These are phyloP conservation scores for Aspergillus vadensis DNA, from an alignment of 2,329 filamentous ascomycete genomes.

Conservation along the genomic window DNA sequence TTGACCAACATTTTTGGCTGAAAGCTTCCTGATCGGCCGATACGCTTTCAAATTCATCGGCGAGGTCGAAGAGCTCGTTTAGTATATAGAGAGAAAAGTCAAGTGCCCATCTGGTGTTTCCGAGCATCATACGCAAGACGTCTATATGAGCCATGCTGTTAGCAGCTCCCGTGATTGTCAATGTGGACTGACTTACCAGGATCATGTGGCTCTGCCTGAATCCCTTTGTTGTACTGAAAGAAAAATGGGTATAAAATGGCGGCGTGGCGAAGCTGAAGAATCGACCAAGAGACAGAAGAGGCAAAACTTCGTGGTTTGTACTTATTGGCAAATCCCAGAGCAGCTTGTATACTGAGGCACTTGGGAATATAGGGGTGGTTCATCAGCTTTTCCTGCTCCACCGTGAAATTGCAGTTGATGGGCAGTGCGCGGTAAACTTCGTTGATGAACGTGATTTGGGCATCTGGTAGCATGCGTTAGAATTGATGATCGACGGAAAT, in stretches of 20 bases:
- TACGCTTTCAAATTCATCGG: slow-evolving; percentile 41
- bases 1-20: slow-evolving; percentile 37
- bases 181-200: slow-evolving; percentile 48
- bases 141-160: slow-evolving; percentile 50
- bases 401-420: slow-evolving; percentile 77
- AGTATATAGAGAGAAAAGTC: slow-evolving; percentile 63
- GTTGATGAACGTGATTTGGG: slow-evolving; percentile 63
- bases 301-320: slow-evolving; percentile 63
- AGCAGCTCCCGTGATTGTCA: not conserved
- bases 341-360: slow-evolving; percentile 75
- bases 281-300: slow-evolving; percentile 73
- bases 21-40: slow-evolving; percentile 39
- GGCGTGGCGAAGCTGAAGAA: slow-evolving; percentile 72
- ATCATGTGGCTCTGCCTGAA: slow-evolving; percentile 53
- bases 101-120: slow-evolving; percentile 76
- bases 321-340: slow-evolving; percentile 72
- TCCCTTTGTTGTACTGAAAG: slow-evolving; percentile 65
- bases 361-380: slow-evolving; percentile 72
- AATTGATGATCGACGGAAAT: slow-evolving; percentile 35
- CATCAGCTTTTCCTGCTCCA: slow-evolving; percentile 74
- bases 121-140: slow-evolving; percentile 70
- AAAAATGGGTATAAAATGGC: slow-evolving; percentile 64
- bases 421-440: slow-evolving; percentile 71
- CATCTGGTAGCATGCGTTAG: slow-evolving; percentile 47
- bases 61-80: slow-evolving; percentile 54